A percentile compares a stretch with the other conserved stretches of the same genome.
These are phyloP conservation scores for Rehmannia glutinosa DNA, from an alignment of 257 asterid species.

Conservation along the genomic window DNA sequence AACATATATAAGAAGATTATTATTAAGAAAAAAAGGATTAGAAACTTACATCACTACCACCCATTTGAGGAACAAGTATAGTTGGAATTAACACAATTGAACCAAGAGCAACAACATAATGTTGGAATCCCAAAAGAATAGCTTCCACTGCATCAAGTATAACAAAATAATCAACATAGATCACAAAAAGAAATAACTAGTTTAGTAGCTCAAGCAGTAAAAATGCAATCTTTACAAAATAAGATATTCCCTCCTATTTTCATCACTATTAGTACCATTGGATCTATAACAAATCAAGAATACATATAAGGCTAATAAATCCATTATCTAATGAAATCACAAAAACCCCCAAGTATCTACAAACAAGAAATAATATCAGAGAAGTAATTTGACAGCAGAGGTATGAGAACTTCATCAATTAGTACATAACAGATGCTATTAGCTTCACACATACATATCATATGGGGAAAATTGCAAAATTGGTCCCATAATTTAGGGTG, in stretches of 20 bases:
- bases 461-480: too few species aligned
- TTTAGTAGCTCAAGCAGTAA: too few species aligned
- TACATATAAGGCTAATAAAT: too few species aligned
- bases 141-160: slow-evolving; percentile 51
- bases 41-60: slow-evolving; percentile 62
- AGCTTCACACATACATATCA: background rate
- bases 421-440: background rate
- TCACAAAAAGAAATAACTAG: too few species aligned
- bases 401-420: background rate
- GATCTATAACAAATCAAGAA: too few species aligned
- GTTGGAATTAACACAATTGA: slow-evolving; percentile 62
- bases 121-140: slow-evolving; percentile 70
- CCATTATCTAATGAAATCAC: too few species aligned
- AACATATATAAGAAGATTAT: background rate
- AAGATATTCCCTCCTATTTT: too few species aligned
- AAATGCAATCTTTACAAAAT: background rate
- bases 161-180: background rate
- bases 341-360: too few species aligned
- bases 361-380: too few species aligned
- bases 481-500: too few species aligned
- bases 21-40: background rate
- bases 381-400: background rate
- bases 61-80: slow-evolving; percentile 66
- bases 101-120: slow-evolving; percentile 64
- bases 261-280: too few species aligned